These are phyloP conservation scores for Ustulina deusta DNA, from an alignment of 2,329 filamentous ascomycete species.

Conservation along the genomic window DNA sequence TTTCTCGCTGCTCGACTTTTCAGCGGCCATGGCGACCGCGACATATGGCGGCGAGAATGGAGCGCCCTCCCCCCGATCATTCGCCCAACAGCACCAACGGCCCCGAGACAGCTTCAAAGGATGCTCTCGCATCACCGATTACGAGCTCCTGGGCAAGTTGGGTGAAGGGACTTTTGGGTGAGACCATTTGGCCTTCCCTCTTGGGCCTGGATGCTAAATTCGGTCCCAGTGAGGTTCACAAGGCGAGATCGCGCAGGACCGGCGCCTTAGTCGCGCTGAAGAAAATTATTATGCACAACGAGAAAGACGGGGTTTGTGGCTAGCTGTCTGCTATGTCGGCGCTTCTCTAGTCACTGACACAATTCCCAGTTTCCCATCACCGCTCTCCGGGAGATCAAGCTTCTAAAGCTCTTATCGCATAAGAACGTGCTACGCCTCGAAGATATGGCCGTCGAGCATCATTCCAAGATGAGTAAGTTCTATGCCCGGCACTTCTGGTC, in stretches of 20 bases:
- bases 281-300: conserved; percentile 99
- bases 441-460: conserved; percentile 94
- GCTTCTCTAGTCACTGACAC: conserved; percentile 37
- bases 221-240: conserved; percentile 81
- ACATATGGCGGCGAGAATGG: conserved; percentile 41
- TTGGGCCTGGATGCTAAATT: conserved; percentile 42
- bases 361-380: conserved; percentile 87
- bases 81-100: conserved; percentile 68
- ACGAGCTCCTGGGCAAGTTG: conserved; percentile 84
- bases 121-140: conserved; percentile 85
- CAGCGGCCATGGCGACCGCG: conserved; percentile 34
- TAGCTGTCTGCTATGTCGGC: conserved; percentile 7
- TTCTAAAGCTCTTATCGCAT: conserved; percentile 94
- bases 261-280: conserved; percentile 87
- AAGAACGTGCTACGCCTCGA: conserved; percentile 86
- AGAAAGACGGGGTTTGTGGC: conserved; percentile 86
- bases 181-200: conserved; percentile 51
- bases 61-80: conserved; percentile 65
- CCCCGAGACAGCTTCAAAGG: conserved; percentile 76
- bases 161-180: conserved; percentile 96
- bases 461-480: conserved; percentile 50
- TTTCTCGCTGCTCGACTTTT: background rate
- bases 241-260: conserved; percentile 80
- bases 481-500: conserved; percentile 11
- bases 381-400: conserved; percentile 95